Evolutionary conservation across 2,329 filamentous ascomycete species (phyloP).

Genomic region (Stachybotrys echinatus): DNA sequence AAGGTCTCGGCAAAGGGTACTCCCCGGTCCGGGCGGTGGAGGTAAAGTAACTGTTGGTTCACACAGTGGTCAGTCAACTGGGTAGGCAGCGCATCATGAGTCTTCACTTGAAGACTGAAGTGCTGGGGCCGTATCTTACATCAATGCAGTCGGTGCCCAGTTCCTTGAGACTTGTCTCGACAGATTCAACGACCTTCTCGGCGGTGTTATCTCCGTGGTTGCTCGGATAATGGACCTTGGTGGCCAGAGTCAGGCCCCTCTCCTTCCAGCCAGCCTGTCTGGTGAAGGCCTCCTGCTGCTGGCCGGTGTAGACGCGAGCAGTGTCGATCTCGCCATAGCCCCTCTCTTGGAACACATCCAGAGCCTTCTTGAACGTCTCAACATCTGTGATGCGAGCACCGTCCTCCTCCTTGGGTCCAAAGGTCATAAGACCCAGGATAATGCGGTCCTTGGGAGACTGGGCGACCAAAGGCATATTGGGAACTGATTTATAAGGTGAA

Average conservation of each 20-base stretch:
- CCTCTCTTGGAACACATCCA: slow-evolving; percentile 71
- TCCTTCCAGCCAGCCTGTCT: slow-evolving; percentile 71
- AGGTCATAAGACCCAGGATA: slow-evolving; percentile 85
- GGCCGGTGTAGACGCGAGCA: slow-evolving; percentile 66
- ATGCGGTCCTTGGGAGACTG: slow-evolving; percentile 54
- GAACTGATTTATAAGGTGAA: neutral
- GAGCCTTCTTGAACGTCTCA: slow-evolving; percentile 62
- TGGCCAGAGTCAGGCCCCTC: slow-evolving; percentile 70
- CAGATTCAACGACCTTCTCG: slow-evolving; percentile 56
- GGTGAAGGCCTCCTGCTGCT: slow-evolving; percentile 75
- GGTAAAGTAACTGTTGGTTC: slow-evolving; percentile 26
- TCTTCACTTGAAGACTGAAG: too few relatives aligned
- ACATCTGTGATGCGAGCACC: slow-evolving; percentile 68
- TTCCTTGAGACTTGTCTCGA: slow-evolving; percentile 66
- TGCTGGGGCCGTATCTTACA: slow-evolving; percentile 27
- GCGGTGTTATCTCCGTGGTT: slow-evolving; percentile 55
- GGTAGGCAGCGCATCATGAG: slow-evolving; percentile 15
- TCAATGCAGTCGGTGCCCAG: slow-evolving; percentile 70
- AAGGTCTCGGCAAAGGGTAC: slow-evolving; percentile 77
- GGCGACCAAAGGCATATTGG: slow-evolving; percentile 41
- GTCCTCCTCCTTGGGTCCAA: slow-evolving; percentile 55
- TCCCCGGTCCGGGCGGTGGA: slow-evolving; percentile 46
- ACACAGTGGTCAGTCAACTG: neutral
- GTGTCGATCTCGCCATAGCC: slow-evolving; percentile 87
- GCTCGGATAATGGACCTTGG: slow-evolving; percentile 65